These are phyloP conservation scores for Orbilia brochopaga DNA, from an alignment of 2,329 filamentous ascomycete species.

Conservation along the genomic window DNA sequence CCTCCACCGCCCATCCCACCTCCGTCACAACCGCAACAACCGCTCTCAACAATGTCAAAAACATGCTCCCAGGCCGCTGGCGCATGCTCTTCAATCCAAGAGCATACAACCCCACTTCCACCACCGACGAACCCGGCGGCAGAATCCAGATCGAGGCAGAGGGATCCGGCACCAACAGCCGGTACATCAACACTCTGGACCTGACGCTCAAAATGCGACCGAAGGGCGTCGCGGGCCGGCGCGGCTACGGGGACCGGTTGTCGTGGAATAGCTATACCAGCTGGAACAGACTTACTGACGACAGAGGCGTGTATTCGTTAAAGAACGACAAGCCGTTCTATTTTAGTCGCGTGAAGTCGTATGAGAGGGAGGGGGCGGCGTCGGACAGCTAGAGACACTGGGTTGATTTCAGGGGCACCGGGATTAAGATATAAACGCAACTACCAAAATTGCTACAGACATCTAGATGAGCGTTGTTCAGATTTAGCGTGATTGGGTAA, in stretches of 20 bases:
- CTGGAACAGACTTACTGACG: slow-evolving; percentile 86
- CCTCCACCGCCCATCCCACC: slow-evolving; percentile 7
- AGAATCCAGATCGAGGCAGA: slow-evolving; percentile 82
- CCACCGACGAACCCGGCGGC: slow-evolving; percentile 58
- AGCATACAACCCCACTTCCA: slow-evolving; percentile 47
- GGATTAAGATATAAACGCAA: not conserved
- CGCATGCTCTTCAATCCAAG: slow-evolving; percentile 64
- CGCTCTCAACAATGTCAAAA: slow-evolving; percentile 28
- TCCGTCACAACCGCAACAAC: slow-evolving; percentile 60
- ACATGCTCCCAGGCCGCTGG: slow-evolving; percentile 71
- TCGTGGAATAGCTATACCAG: slow-evolving; percentile 89
- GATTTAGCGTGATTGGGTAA: too few species aligned
- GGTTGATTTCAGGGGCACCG: slow-evolving; percentile 1
- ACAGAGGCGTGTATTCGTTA: slow-evolving; percentile 80
- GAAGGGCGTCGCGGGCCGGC: slow-evolving; percentile 62
- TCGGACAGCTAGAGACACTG: not conserved
- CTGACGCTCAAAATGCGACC: slow-evolving; percentile 67
- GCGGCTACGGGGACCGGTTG: slow-evolving; percentile 78
- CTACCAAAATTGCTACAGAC: not conserved
- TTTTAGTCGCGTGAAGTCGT: slow-evolving; percentile 71
- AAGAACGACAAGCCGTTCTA: slow-evolving; percentile 71
- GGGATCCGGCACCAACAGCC: slow-evolving; percentile 64
- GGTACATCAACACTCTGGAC: slow-evolving; percentile 86
- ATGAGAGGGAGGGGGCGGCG: slow-evolving; percentile 60
- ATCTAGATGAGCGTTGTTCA: not conserved